Evolutionary conservation across 352 stramenopile genomes (phyloP).

Genomic region (Blastocystis sp.): DNA sequence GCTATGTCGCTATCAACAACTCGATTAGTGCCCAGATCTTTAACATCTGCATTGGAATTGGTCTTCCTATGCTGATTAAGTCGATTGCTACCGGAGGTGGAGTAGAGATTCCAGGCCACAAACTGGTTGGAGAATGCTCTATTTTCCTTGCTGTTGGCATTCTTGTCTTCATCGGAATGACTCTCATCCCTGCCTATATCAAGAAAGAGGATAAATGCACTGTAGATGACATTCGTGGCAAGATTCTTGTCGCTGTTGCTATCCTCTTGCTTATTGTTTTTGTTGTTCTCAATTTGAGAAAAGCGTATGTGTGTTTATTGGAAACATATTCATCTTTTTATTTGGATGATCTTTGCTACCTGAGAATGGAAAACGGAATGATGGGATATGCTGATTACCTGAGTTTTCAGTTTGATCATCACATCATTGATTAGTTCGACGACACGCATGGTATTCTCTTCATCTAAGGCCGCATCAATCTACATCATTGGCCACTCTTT

Average conservation of each 20-base stretch:
- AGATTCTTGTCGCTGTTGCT: not conserved
- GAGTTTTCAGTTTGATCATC: not conserved
- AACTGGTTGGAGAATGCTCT: not conserved
- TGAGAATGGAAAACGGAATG: not conserved
- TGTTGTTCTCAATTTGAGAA: not conserved
- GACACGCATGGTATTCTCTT: not conserved
- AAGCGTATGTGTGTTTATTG: not conserved
- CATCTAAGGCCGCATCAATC: slow-evolving; percentile 13
- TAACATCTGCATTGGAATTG: not conserved
- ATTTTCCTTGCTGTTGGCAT: not conserved
- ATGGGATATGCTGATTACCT: slow-evolving; percentile 19
- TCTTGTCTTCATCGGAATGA: not conserved
- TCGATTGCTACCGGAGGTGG: not conserved
- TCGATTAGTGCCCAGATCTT: not conserved
- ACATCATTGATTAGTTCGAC: slow-evolving; percentile 8
- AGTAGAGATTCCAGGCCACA: not conserved
- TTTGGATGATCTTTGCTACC: not conserved
- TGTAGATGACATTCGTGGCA: not conserved
- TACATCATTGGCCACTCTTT: not conserved
- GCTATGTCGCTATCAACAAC: slow-evolving; percentile 17
- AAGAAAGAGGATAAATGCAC: not conserved
- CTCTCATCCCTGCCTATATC: not conserved
- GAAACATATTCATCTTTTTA: not conserved
- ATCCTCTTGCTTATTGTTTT: not conserved
- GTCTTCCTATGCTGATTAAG: not conserved